Percentiles rank a stretch among this genome's conserved stretches.
Conservation (phyloP, 176 grass and related monocot genomes). For the Musa troglodytarum region DNA sequence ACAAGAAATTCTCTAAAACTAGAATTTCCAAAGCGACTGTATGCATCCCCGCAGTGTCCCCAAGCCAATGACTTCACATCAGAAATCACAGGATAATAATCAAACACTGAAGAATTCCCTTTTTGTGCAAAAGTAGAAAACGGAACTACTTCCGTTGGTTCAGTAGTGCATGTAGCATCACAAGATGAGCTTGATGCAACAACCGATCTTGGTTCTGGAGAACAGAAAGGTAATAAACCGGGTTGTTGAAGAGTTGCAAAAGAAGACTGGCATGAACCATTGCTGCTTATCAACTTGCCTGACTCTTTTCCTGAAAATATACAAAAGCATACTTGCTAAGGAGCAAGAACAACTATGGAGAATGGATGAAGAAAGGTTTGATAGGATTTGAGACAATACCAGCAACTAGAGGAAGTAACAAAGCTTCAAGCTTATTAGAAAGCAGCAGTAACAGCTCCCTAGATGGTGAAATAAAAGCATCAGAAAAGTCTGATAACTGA, state of each 20-base stretch:
- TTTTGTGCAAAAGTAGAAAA: slow-evolving; percentile 23
- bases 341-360: background rate
- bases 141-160: slow-evolving; percentile 40
- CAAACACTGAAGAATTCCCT: slow-evolving; percentile 24
- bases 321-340: slow-evolving; percentile 25
- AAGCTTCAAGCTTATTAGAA: slow-evolving; percentile 43
- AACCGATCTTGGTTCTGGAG: background rate
- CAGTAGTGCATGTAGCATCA: background rate
- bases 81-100: slow-evolving; percentile 54
- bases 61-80: slow-evolving; percentile 79
- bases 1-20: slow-evolving; percentile 78
- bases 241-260: background rate
- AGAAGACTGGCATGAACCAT: background rate
- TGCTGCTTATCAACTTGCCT: slow-evolving; percentile 7
- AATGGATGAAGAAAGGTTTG: background rate
- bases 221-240: slow-evolving; percentile 3
- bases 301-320: slow-evolving; percentile 38
- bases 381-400: slow-evolving; percentile 22
- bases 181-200: background rate
- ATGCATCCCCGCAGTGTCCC: slow-evolving; percentile 53
- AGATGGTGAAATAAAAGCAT: slow-evolving; percentile 84
- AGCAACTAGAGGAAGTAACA: slow-evolving; percentile 33
- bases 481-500: slow-evolving; percentile 57
- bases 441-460: slow-evolving; percentile 55
- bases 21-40: slow-evolving; percentile 37